Percentiles rank a stretch among this genome's conserved stretches.
Conservation (phyloP, 176 grass and related monocot genomes). For the Phyllostachys edulis region DNA sequence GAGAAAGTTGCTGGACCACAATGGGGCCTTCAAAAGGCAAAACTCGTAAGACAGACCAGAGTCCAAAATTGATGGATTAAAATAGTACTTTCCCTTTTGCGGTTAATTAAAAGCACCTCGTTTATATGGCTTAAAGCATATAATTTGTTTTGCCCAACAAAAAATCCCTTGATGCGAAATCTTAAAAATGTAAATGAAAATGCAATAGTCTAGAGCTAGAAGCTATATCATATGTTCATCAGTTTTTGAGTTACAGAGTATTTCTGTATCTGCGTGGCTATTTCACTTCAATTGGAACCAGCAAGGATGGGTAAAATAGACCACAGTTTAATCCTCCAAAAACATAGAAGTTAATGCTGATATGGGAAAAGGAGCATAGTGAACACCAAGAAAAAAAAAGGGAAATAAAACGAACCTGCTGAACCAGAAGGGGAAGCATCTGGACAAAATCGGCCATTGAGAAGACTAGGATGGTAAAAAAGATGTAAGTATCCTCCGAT, state of each 20-base stretch:
- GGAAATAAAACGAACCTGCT: conserved; percentile 57
- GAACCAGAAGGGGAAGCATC: conserved; percentile 96
- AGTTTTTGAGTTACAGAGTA: conserved; percentile 3
- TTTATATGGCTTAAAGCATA: conserved; percentile 3
- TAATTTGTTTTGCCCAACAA: background rate
- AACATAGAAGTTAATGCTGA: conserved; percentile 14
- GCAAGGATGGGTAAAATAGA: background rate
- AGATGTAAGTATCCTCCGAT: conserved; percentile 75
- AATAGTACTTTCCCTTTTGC: conserved; percentile 7
- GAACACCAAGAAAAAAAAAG: background rate
- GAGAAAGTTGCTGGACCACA: background rate
- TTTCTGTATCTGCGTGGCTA: conserved; percentile 20
- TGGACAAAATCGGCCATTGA: conserved; percentile 82
- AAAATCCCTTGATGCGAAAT: background rate
- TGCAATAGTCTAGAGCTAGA: background rate
- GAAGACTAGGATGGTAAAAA: conserved; percentile 88
- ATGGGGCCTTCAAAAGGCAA: background rate
- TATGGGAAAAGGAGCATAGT: conserved; percentile 7
- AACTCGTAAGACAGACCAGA: background rate
- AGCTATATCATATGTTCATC: background rate
- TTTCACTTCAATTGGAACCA: conserved; percentile 17
- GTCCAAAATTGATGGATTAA: background rate
- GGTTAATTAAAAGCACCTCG: background rate
- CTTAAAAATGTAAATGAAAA: background rate
- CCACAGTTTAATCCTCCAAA: background rate